Percentiles rank a stretch among this genome's conserved stretches.
phyloP scores from a whole-genome alignment of 179 eudicot genomes.

The Drosera spatulata region DNA sequence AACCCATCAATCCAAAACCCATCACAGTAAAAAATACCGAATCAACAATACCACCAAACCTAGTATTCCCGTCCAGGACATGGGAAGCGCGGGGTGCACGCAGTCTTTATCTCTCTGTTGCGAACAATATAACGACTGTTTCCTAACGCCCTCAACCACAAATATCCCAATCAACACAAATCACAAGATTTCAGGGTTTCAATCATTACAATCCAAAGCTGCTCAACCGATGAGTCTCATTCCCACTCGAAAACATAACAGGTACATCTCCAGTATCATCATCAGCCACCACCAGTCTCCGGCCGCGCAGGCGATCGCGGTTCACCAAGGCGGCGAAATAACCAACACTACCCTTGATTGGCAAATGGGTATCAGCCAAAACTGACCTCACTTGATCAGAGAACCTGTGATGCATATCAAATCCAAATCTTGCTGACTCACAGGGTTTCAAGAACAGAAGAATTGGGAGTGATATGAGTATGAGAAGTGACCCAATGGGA shows the following conservation, averaged over 20 bases:
- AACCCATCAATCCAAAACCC: too few relatives aligned
- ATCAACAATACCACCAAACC: too few relatives aligned
- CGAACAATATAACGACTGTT: too few relatives aligned
- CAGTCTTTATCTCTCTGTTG: too few relatives aligned
- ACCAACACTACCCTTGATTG: slow-evolving; percentile 43
- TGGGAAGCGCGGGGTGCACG: too few relatives aligned
- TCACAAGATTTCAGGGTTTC: not conserved
- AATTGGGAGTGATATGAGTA: too few relatives aligned
- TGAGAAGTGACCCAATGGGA: too few relatives aligned
- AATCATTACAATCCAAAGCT: slow-evolving; percentile 53
- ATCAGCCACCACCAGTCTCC: slow-evolving; percentile 30
- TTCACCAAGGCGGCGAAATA: slow-evolving; percentile 69
- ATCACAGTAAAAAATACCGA: too few relatives aligned
- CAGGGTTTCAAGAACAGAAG: not conserved
- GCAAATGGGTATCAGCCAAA: slow-evolving; percentile 34
- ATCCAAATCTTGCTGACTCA: slow-evolving; percentile 35
- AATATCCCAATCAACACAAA: not conserved
- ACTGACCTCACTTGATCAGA: slow-evolving; percentile 62
- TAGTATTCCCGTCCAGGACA: too few relatives aligned
- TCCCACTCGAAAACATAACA: slow-evolving; percentile 45
- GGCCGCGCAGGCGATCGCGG: slow-evolving; percentile 63
- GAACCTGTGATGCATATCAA: slow-evolving; percentile 63
- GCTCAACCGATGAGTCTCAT: slow-evolving; percentile 38
- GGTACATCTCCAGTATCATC: slow-evolving; percentile 8
- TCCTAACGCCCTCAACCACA: not conserved